Conservation (phyloP, 2,329 filamentous ascomycete genomes). For the Neoscytalidium dimidiatum region DNA sequence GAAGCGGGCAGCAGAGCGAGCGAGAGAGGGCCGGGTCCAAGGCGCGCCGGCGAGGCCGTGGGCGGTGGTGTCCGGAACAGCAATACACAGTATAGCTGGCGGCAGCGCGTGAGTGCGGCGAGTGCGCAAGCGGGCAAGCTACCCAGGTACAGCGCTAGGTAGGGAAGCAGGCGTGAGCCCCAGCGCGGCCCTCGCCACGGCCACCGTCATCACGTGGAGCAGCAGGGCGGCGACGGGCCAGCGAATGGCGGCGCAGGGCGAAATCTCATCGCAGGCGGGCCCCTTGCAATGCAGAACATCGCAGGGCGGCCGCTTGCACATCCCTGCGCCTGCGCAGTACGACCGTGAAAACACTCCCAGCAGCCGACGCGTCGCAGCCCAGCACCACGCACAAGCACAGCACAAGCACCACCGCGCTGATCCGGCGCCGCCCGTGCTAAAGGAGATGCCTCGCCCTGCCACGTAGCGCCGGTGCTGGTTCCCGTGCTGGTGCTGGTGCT, state of each 20-base stretch:
- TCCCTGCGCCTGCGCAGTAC: slow-evolving; percentile 14
- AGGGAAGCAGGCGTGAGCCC: too few relatives aligned
- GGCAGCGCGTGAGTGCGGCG: too few relatives aligned
- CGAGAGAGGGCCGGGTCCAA: background rate
- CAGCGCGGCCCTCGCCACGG: too few relatives aligned
- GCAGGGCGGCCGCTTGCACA: background rate
- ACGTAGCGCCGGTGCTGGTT: too few relatives aligned
- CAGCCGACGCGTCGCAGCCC: background rate
- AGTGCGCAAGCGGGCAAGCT: too few relatives aligned
- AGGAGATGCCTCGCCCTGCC: background rate
- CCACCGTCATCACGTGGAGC: background rate
- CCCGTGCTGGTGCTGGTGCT: too few relatives aligned
- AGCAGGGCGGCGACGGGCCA: background rate
- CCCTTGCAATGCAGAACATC: slow-evolving; percentile 12
- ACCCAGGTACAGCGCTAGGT: too few relatives aligned
- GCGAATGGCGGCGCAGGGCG: background rate
- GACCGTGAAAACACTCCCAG: slow-evolving; percentile 7
- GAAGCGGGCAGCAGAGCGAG: background rate
- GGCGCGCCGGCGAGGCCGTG: background rate
- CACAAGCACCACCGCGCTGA: slow-evolving; percentile 16
- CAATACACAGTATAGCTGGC: background rate
- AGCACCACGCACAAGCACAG: background rate
- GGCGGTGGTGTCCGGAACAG: background rate
- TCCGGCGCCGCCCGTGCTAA: slow-evolving; percentile 2
- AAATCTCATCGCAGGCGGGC: slow-evolving; percentile 9